Conservation (phyloP, 257 asterid species). For the Solanum neorickii region DNA sequence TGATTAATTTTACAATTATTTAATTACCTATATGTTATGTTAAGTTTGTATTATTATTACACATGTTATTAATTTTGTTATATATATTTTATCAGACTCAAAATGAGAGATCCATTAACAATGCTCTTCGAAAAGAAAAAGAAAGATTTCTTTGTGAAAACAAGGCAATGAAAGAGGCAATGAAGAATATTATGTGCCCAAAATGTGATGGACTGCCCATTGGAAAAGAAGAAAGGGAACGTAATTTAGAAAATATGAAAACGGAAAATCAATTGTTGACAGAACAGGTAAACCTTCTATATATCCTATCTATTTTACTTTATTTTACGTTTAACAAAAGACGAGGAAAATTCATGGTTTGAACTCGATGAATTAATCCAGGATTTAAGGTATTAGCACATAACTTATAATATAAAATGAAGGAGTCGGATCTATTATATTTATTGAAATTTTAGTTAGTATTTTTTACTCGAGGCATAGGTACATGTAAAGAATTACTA, state of each 20-base stretch:
- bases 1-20: neutral
- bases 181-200: conserved; percentile 27
- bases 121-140: conserved; percentile 36
- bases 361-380: neutral
- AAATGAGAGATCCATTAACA: conserved; percentile 40
- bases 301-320: neutral
- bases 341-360: neutral
- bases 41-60: neutral
- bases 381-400: too few species aligned
- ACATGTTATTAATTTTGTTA: neutral
- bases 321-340: neutral
- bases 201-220: conserved; percentile 24
- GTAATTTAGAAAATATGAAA: conserved; percentile 20
- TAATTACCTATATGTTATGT: neutral
- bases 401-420: neutral
- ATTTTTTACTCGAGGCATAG: neutral
- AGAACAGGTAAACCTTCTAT: conserved; percentile 25
- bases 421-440: neutral
- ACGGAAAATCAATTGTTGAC: conserved; percentile 40
- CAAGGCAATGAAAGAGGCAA: conserved; percentile 39
- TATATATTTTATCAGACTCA: conserved; percentile 26
- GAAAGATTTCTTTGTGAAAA: conserved; percentile 41
- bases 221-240: conserved; percentile 27
- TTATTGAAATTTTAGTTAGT: too few species aligned
- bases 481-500: neutral